Evolutionary conservation across 2,329 filamentous ascomycete species (phyloP).

Genomic region (Pyrenophora teres): DNA sequence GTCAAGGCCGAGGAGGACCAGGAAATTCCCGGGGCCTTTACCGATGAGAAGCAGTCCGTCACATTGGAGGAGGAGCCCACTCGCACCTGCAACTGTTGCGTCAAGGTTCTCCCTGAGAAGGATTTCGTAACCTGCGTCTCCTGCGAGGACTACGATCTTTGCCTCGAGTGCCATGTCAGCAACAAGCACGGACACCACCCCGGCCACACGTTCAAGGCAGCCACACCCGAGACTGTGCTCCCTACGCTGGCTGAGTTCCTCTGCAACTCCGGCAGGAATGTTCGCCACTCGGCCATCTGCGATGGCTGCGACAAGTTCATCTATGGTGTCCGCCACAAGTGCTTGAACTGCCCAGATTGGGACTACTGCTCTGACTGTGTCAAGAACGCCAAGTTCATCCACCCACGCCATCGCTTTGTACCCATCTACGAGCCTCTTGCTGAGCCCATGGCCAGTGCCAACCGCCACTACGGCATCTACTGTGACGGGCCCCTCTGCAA

Average conservation of each 20-base stretch:
- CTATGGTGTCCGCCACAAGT: slow-evolving; percentile 91
- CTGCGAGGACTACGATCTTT: slow-evolving; percentile 93
- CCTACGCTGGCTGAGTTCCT: slow-evolving; percentile 67
- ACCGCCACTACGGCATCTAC: slow-evolving; percentile 81
- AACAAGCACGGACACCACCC: slow-evolving; percentile 90
- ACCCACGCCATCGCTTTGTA: slow-evolving; percentile 86
- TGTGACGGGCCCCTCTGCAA: slow-evolving; percentile 92
- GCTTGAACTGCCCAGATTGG: slow-evolving; percentile 95
- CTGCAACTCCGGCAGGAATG: slow-evolving; percentile 78
- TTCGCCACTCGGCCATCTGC: slow-evolving; percentile 85
- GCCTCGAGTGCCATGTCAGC: slow-evolving; percentile 75
- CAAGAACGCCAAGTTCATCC: slow-evolving; percentile 67
- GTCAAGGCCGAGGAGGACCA: slow-evolving; percentile 48
- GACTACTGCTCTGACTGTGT: slow-evolving; percentile 87
- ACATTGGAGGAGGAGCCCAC: slow-evolving; percentile 49
- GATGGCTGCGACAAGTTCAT: slow-evolving; percentile 93
- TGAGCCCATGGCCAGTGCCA: slow-evolving; percentile 52
- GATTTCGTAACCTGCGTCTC: slow-evolving; percentile 83
- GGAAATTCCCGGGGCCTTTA: slow-evolving; percentile 53
- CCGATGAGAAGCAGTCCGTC: slow-evolving; percentile 51
- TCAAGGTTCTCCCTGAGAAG: slow-evolving; percentile 72
- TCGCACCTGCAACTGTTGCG: slow-evolving; percentile 75
- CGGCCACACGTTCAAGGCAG: slow-evolving; percentile 76
- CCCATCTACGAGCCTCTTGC: slow-evolving; percentile 77
- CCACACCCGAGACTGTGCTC: slow-evolving; percentile 62